Percentiles rank a stretch among this genome's conserved stretches.
Conservation (phyloP, 345 rosid genomes). For the Passiflora organensis region DNA sequence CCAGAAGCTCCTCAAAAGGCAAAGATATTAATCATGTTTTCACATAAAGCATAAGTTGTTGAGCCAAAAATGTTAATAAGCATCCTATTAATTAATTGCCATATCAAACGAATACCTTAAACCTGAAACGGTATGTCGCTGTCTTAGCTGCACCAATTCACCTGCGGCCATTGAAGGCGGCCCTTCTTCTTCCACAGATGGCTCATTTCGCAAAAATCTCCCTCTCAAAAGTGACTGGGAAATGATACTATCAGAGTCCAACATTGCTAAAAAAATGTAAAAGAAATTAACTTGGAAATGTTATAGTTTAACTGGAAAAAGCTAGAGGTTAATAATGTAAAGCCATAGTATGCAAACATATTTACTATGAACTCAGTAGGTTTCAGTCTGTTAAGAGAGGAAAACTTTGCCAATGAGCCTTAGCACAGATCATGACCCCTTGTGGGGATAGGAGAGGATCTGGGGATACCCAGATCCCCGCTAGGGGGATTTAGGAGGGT, state of each 20-base stretch:
- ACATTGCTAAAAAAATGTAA: not conserved
- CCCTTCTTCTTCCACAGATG: slow-evolving; percentile 70
- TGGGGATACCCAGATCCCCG: no score
- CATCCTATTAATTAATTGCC: not conserved
- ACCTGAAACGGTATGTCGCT: slow-evolving; percentile 86
- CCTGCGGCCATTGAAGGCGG: slow-evolving; percentile 71
- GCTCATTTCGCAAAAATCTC: slow-evolving; percentile 88
- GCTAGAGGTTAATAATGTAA: no score
- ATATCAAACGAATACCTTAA: slow-evolving; percentile 51
- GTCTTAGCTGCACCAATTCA: slow-evolving; percentile 87
- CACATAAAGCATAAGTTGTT: no score
- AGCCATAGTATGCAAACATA: no score
- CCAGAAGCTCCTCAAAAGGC: no score
- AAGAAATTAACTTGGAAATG: not conserved
- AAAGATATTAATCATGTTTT: no score
- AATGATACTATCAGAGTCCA: not conserved
- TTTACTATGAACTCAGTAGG: not conserved
- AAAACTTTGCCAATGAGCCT: no score
- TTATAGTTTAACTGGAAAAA: no score
- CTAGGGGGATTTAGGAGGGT: no score
- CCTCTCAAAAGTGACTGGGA: slow-evolving; percentile 90
- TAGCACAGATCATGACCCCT: no score
- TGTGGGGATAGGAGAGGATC: no score
- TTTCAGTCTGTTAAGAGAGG: not conserved
- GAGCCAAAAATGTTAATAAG: not conserved